Conservation (phyloP, 768 basidiomycete genomes). For the Leccinum sublutescens region DNA sequence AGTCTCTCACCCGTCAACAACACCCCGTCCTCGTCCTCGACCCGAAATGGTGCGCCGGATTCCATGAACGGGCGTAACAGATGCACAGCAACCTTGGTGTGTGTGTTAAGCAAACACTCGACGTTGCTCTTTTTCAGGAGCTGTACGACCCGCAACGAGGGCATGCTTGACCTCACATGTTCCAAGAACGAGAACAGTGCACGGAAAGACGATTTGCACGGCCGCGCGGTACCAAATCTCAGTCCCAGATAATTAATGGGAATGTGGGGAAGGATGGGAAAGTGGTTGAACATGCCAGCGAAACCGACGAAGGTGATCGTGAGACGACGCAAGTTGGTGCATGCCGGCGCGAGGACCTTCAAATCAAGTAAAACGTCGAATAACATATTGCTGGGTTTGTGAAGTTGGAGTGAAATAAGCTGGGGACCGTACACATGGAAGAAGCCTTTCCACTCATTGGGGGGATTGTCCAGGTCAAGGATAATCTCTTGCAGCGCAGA, state of each 20-base stretch:
- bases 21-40: not conserved
- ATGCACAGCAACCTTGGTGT: not conserved
- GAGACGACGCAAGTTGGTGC: not conserved
- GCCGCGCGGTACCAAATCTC: not conserved
- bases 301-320: not conserved
- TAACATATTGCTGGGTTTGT: not conserved
- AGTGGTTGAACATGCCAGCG: not conserved
- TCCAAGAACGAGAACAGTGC: not conserved
- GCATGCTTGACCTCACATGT: not conserved
- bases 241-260: not conserved
- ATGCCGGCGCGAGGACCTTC: not conserved
- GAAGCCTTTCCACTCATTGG: not conserved
- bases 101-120: not conserved
- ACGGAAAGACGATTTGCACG: not conserved
- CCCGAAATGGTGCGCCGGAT: not conserved
- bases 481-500: not conserved
- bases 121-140: not conserved
- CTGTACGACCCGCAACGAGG: not conserved
- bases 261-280: not conserved
- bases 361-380: not conserved
- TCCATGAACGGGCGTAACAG: not conserved
- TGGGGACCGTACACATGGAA: not conserved
- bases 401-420: not conserved
- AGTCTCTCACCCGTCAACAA: not conserved
- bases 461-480: not conserved